phyloP scores from a whole-genome alignment of 139 green algal genomes.

The Parachlorella kessleri region DNA sequence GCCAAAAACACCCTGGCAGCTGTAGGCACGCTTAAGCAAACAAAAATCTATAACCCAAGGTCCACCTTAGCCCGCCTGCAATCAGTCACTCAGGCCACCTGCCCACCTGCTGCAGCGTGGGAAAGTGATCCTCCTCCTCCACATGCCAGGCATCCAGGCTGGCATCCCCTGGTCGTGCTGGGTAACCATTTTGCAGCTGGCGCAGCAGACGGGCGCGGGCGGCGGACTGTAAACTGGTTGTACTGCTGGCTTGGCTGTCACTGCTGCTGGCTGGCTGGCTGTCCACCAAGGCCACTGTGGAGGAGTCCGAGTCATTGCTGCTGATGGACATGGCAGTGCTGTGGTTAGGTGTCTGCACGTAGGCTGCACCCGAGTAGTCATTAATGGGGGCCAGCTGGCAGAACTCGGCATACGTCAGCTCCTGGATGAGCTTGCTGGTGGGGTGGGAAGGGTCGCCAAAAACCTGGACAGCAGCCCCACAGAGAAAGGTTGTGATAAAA shows the following conservation, averaged over 20 bases:
- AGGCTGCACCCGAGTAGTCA: too few species aligned
- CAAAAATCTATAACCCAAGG: too few species aligned
- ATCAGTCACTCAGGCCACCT: neutral
- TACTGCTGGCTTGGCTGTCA: conserved; percentile 14
- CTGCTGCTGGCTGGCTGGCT: neutral
- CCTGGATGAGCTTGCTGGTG: conserved; percentile 40
- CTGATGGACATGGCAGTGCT: neutral
- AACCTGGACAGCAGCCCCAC: too few species aligned
- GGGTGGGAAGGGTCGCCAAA: conserved; percentile 40
- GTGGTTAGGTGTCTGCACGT: too few species aligned
- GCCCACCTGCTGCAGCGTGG: conserved; percentile 61
- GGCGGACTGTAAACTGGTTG: too few species aligned
- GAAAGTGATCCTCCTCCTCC: conserved; percentile 69
- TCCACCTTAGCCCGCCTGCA: neutral
- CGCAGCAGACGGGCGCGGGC: conserved; percentile 25
- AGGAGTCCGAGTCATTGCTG: neutral
- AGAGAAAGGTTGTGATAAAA: too few species aligned
- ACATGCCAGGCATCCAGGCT: conserved; percentile 28
- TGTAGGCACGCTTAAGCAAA: too few species aligned
- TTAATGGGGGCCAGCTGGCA: conserved; percentile 48
- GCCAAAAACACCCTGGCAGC: too few species aligned
- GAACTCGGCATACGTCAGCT: conserved; percentile 72
- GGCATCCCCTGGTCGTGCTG: conserved; percentile 20
- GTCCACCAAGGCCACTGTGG: too few species aligned
- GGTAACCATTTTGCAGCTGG: conserved; percentile 12